These are phyloP conservation scores for Eleusine coracana DNA, from an alignment of 176 grass and related monocot genomes.

Conservation along the genomic window DNA sequence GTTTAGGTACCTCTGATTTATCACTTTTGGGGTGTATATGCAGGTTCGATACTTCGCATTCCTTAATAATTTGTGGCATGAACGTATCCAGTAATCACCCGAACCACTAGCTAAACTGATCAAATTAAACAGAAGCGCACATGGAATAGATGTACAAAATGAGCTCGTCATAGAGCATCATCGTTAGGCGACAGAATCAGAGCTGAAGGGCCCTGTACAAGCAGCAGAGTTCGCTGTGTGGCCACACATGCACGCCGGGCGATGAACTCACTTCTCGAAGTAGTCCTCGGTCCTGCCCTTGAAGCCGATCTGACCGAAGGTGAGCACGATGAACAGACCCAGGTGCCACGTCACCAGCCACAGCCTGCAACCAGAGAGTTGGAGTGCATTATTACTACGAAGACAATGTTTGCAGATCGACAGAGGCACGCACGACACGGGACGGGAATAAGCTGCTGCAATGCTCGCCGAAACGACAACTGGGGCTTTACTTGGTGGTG, in stretches of 20 bases:
- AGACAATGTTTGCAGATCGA: background rate
- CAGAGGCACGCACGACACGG: background rate
- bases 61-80: background rate
- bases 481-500: background rate
- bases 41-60: background rate
- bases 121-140: background rate
- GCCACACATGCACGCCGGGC: background rate
- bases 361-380: conserved; percentile 52
- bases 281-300: conserved; percentile 95
- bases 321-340: conserved; percentile 83
- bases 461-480: background rate
- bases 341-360: conserved; percentile 94
- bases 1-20: too few relatives aligned
- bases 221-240: background rate
- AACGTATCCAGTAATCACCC: background rate
- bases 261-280: conserved; percentile 53
- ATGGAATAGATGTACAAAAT: background rate
- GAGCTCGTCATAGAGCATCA: background rate
- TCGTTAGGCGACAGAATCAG: background rate
- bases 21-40: too few relatives aligned
- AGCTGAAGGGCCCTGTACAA: background rate
- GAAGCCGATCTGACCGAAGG: conserved; percentile 98
- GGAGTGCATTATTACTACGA: too few relatives aligned
- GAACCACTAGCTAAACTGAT: background rate
- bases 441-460: too few relatives aligned